phyloP scores from a whole-genome alignment of 441 rosid genomes.

The Gossypium schwendimanii region DNA sequence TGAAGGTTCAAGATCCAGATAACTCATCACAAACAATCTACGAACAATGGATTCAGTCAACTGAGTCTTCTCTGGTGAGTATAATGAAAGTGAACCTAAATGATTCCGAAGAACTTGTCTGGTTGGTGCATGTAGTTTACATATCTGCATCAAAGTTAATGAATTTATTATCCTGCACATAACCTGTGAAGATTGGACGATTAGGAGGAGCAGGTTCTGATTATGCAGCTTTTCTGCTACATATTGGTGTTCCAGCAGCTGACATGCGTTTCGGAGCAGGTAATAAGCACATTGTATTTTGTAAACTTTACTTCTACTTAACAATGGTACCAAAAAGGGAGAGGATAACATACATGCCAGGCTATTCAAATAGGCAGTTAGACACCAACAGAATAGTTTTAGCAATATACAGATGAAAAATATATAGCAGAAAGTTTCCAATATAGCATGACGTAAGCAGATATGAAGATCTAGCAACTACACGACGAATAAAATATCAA shows the following conservation, averaged over 20 bases:
- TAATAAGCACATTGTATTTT: constrained; percentile 21
- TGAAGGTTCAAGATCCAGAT: constrained; percentile 76
- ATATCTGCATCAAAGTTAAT: background rate
- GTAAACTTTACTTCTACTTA: background rate
- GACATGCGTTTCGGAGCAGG: constrained; percentile 57
- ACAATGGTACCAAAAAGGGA: background rate
- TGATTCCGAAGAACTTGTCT: background rate
- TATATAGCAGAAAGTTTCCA: background rate
- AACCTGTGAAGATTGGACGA: constrained; percentile 48
- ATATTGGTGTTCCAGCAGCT: constrained; percentile 61
- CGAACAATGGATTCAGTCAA: constrained; percentile 48
- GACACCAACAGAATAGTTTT: background rate
- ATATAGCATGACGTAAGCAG: background rate
- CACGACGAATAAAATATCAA: background rate
- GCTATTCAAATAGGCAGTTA: background rate
- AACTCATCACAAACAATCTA: constrained; percentile 63
- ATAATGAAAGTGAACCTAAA: constrained; percentile 3
- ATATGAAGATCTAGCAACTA: background rate
- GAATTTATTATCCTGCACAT: constrained; percentile 9
- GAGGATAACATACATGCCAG: background rate
- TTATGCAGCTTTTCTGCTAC: constrained; percentile 75
- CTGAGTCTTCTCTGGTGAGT: constrained; percentile 45
- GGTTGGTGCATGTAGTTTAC: background rate
- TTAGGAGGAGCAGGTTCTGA: constrained; percentile 75
- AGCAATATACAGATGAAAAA: background rate